These are phyloP conservation scores for Sugiyamaella qingdaonensis DNA, from an alignment of 805 yeast species.

Conservation along the genomic window DNA sequence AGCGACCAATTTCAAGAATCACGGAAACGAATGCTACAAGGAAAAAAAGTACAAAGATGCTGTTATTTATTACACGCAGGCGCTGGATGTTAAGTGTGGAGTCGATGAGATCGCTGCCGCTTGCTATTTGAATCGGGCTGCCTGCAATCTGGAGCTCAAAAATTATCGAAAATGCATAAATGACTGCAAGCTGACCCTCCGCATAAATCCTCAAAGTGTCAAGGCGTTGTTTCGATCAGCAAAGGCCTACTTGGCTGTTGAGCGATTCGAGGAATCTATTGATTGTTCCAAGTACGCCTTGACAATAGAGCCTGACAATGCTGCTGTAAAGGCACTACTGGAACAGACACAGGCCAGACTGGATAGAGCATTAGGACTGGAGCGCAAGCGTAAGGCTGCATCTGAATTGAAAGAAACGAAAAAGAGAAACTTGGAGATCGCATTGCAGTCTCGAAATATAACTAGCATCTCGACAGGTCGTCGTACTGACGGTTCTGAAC, in stretches of 20 bases:
- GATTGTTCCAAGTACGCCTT: conserved; percentile 64
- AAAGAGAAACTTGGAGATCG: conserved; percentile 46
- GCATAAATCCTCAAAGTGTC: conserved; percentile 59
- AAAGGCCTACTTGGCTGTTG: conserved; percentile 68
- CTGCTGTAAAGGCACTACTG: conserved; percentile 47
- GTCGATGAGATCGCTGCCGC: conserved; percentile 54
- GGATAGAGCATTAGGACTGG: conserved; percentile 24
- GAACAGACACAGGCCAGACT: conserved; percentile 40
- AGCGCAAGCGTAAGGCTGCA: conserved; percentile 24
- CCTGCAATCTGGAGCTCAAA: conserved; percentile 79
- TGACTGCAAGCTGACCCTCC: conserved; percentile 72
- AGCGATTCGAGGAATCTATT: conserved; percentile 65
- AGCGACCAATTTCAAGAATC: conserved; percentile 83
- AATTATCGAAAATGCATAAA: conserved; percentile 83
- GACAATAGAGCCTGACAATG: conserved; percentile 54
- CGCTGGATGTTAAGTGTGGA: conserved; percentile 63
- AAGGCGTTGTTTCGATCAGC: conserved; percentile 87
- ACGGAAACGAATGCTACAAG: conserved; percentile 86
- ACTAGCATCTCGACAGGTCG: conserved; percentile 42
- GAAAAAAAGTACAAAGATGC: conserved; percentile 72
- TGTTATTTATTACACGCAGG: conserved; percentile 71
- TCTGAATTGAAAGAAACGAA: conserved; percentile 35
- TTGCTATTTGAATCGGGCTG: conserved; percentile 78
- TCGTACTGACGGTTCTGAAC: conserved; percentile 43
- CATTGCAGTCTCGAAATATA: conserved; percentile 58